Percentiles rank a stretch among this genome's conserved stretches.
phyloP scores from a whole-genome alignment of 228 moss, liverwort and hornwort species.

The Sphagnum fallax region DNA sequence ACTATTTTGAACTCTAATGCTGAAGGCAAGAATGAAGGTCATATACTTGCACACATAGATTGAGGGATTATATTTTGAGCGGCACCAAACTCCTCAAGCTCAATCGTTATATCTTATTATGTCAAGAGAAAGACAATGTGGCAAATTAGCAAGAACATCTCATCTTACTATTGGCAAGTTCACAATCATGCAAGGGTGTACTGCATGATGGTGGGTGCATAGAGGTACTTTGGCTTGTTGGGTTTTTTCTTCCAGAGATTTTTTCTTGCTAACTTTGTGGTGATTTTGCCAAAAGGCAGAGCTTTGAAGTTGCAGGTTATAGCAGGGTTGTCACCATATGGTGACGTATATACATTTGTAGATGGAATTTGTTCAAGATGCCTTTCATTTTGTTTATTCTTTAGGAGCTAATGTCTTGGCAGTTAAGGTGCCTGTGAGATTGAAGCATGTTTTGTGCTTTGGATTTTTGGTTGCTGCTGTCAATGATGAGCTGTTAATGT shows the following conservation, averaged over 20 bases:
- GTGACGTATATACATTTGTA: neutral
- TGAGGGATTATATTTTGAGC: neutral
- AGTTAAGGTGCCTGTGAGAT: conserved; percentile 5
- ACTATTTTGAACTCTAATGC: neutral
- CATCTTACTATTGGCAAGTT: conserved; percentile 73
- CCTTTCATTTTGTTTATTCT: neutral
- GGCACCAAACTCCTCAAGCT: neutral
- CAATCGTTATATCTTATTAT: neutral
- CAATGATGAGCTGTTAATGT: conserved; percentile 41
- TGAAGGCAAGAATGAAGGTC: neutral
- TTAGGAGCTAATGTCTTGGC: conserved; percentile 1
- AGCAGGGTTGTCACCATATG: neutral
- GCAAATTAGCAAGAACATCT: conserved; percentile 93
- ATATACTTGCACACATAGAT: neutral
- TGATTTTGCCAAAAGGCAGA: too few relatives aligned
- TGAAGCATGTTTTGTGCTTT: neutral
- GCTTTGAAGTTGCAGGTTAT: too few relatives aligned
- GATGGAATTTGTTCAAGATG: neutral
- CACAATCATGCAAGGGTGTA: conserved; percentile 64
- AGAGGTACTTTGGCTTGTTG: conserved; percentile 20
- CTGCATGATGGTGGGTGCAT: conserved; percentile 37
- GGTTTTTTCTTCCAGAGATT: neutral
- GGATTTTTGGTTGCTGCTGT: neutral
- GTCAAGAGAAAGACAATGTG: conserved; percentile 66
- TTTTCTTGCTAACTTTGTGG: neutral